These are phyloP conservation scores for Alternaria angustiovoidea DNA, from an alignment of 2,329 filamentous ascomycete genomes.

Conservation along the genomic window DNA sequence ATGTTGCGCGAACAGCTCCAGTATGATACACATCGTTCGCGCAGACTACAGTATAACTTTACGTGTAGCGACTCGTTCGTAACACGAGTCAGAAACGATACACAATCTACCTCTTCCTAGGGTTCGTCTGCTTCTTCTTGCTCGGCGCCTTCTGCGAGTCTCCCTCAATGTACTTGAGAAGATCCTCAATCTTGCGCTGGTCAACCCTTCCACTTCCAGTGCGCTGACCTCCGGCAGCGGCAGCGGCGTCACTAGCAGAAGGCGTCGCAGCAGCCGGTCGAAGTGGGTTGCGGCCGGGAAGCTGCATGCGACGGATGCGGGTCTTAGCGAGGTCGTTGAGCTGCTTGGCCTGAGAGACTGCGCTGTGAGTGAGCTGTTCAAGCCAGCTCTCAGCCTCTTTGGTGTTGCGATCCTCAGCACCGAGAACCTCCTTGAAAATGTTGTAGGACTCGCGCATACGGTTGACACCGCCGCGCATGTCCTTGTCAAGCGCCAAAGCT, in stretches of 20 bases:
- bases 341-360: constrained; percentile 92
- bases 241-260: constrained; percentile 58
- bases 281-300: constrained; percentile 64
- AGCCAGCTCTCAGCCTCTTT: constrained; percentile 98
- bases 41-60: constrained; percentile 2
- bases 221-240: constrained; percentile 49
- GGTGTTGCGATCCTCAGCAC: constrained; percentile 92
- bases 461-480: constrained; percentile 88
- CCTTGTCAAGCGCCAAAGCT: constrained; percentile 91
- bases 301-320: constrained; percentile 74
- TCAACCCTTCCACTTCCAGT: constrained; percentile 63
- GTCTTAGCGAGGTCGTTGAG: constrained; percentile 83
- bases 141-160: constrained; percentile 52
- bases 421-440: constrained; percentile 89
- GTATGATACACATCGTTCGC: constrained; percentile 5
- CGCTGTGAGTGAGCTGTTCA: constrained; percentile 93
- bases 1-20: background rate
- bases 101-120: constrained; percentile 45
- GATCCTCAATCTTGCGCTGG: constrained; percentile 86
- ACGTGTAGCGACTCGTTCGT: background rate
- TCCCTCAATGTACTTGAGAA: constrained; percentile 94
- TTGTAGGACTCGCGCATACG: constrained; percentile 97
- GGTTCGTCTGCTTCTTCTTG: constrained; percentile 57
- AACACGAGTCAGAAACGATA: background rate
- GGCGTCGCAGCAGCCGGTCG: constrained; percentile 70